These are phyloP conservation scores for Metarhizium brunneum DNA, from an alignment of 2,329 filamentous ascomycete species.

Conservation along the genomic window DNA sequence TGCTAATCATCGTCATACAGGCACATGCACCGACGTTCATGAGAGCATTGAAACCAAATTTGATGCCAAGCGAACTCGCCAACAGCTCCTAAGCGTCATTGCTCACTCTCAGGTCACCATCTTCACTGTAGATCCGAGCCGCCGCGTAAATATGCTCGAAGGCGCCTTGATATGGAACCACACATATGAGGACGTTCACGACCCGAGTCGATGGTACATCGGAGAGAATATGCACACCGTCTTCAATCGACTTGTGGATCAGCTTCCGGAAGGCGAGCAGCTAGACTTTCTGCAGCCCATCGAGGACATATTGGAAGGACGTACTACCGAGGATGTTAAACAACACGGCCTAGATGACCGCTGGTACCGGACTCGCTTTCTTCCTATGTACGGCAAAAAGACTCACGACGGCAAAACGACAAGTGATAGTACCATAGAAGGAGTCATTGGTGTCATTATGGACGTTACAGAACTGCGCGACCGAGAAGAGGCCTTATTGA, in stretches of 20 bases:
- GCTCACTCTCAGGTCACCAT: conserved; percentile 67
- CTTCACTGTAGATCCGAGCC: conserved; percentile 58
- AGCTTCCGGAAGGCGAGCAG: conserved; percentile 32
- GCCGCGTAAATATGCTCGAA: conserved; percentile 59
- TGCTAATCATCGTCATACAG: conserved; percentile 13
- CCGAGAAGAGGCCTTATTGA: conserved; percentile 52
- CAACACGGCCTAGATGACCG: conserved; percentile 54
- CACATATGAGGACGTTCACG: conserved; percentile 27
- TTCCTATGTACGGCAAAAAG: conserved; percentile 53
- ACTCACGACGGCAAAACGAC: conserved; percentile 38
- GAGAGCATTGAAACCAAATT: conserved; percentile 62
- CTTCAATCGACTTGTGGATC: conserved; percentile 41
- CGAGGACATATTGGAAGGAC: conserved; percentile 54
- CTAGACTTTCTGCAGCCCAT: conserved; percentile 48
- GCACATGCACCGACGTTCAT: conserved; percentile 70
- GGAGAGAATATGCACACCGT: conserved; percentile 57
- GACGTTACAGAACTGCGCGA: conserved; percentile 66
- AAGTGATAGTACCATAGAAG: conserved; percentile 47
- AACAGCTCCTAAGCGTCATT: conserved; percentile 64
- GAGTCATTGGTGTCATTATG: conserved; percentile 71
- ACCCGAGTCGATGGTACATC: conserved; percentile 39
- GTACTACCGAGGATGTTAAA: conserved; percentile 48
- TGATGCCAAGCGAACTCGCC: conserved; percentile 54
- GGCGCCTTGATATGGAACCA: conserved; percentile 52
- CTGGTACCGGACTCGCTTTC: conserved; percentile 63